These are phyloP conservation scores for Russula virescens DNA, from an alignment of 768 basidiomycete species.

Conservation along the genomic window DNA sequence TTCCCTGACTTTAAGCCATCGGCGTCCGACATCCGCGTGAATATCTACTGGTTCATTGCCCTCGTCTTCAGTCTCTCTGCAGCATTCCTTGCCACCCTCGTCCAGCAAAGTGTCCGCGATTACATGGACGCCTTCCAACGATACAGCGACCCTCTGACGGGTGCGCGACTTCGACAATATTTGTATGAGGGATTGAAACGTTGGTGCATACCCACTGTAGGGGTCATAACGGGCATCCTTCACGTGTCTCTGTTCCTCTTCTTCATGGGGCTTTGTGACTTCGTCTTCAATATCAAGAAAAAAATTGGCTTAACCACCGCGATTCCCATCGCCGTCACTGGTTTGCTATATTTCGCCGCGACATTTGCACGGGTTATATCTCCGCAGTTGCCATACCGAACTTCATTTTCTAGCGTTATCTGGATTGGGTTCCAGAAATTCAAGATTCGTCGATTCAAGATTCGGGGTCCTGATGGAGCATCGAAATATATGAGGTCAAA, in stretches of 20 bases:
- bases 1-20: neutral
- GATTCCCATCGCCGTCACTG: neutral
- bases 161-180: neutral
- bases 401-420: neutral
- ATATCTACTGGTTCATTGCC: neutral
- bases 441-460: neutral
- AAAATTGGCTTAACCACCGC: neutral
- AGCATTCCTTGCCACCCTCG: neutral
- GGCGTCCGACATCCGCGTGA: neutral
- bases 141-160: neutral
- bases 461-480: no score
- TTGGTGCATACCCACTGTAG: neutral
- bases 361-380: neutral
- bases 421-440: neutral
- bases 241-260: neutral
- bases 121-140: neutral
- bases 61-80: neutral
- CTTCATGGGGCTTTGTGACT: neutral
- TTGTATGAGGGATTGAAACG: neutral
- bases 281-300: neutral
- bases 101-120: neutral
- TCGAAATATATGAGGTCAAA: neutral
- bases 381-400: neutral
- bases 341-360: neutral
- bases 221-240: neutral